phyloP scores from a whole-genome alignment of 2,329 filamentous ascomycete genomes.

The Penicillium thymicola region DNA sequence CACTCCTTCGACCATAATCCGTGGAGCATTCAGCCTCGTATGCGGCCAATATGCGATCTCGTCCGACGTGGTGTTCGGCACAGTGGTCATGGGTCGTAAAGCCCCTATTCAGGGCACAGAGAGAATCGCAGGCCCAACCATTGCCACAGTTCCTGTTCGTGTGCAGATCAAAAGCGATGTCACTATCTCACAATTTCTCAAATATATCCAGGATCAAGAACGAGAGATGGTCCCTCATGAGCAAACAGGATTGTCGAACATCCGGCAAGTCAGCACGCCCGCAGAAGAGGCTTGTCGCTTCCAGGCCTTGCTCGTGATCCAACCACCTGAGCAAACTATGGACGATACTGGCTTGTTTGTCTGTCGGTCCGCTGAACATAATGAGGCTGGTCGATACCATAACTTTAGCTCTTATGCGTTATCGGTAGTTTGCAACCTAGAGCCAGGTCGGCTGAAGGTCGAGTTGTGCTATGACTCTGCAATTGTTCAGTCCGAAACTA shows the following conservation, averaged over 20 bases:
- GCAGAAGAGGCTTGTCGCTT: not conserved
- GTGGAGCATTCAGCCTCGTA: not conserved
- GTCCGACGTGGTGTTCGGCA: not conserved
- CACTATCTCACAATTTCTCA: not conserved
- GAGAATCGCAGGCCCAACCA: not conserved
- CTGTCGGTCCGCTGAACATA: not conserved
- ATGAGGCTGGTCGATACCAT: not conserved
- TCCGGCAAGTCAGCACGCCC: not conserved
- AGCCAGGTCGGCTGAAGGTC: not conserved
- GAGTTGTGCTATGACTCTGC: not conserved
- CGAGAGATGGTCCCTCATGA: not conserved
- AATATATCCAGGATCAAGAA: not conserved
- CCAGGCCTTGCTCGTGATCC: not conserved
- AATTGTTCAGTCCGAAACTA: not conserved
- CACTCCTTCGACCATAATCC: not conserved
- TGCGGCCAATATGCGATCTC: not conserved
- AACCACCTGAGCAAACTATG: not conserved
- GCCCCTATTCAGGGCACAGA: not conserved
- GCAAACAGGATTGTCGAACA: not conserved
- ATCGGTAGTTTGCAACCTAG: not conserved
- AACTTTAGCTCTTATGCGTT: not conserved
- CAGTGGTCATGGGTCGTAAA: not conserved
- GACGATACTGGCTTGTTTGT: not conserved
- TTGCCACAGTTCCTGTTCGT: not conserved
- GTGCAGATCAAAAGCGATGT: not conserved